Evolutionary conservation across 768 basidiomycete species (phyloP), one percentile per base, ranked within the genome.

Genomic region (Leucocoprinus leucothites): DNA sequence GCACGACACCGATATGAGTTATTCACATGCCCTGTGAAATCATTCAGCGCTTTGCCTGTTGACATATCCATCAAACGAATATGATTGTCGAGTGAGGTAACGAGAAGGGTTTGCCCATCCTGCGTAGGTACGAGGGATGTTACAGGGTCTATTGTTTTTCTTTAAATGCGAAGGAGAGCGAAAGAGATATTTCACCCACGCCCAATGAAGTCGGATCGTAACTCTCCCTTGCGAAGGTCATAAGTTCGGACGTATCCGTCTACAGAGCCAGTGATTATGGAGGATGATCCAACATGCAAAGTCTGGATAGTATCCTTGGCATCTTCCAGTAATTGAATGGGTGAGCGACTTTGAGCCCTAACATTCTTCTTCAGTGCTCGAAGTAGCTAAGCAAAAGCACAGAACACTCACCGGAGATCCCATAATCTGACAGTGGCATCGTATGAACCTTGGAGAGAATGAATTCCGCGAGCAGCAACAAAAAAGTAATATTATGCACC

Each of bases 181-280:
- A 43, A 22, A 34, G 2, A 44, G 34, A 34, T n/a, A n/a, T 34
- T 36, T 21, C 13, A 82, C 91, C 63, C 68, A 95, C 94, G 82
- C 7, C 96, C 96, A 60, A 98, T 81, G 65, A 85, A 94, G 69
- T 99, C 97, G 42, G 89, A 81, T 7, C 88, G 83, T 25, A 98
- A 72, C 67, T 96, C 85, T 21, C 97, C 97, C 75, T 89, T 93
- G 50, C 97, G 87, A 28, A 99, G 77, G 69, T 99, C 97, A 70
- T 98, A 98, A 8, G 91, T 92, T 18, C 97, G 84, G 42, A 96
- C 85, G 65, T 88, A 80, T 2, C 97, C 96, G 58, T 99, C 97
- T 4, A 97, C 87, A 2, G 92, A 93, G 8, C 93, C 94, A 2
- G 91, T 77, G 38, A 86, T 74, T 61, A 98, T 81, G 50, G 79